Percentiles rank a stretch among this genome's conserved stretches.
These are phyloP conservation scores for Sugiyamaella sp. DNA, from an alignment of 1,139 yeast genomes.

Conservation along the genomic window DNA sequence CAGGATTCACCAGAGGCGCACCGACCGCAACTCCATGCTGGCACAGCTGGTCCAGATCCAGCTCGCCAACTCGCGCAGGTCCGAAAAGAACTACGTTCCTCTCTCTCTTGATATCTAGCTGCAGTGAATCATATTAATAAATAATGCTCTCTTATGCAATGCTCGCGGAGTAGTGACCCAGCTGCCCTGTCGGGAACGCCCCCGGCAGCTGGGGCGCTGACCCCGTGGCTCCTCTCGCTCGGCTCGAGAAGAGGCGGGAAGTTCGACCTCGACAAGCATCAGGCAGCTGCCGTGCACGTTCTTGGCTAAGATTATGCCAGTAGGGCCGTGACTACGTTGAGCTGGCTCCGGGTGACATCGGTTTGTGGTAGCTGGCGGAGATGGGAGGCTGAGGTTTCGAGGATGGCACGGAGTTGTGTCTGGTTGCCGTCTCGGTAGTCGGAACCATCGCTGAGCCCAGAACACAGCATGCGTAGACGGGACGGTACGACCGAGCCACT, in stretches of 20 bases:
- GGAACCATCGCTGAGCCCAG: conserved; percentile 26
- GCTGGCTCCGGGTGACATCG: conserved; percentile 15
- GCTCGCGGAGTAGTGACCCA: neutral
- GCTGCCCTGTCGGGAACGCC: neutral
- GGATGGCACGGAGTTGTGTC: conserved; percentile 14
- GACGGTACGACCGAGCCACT: neutral
- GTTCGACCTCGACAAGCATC: too few relatives aligned
- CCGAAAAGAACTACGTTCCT: conserved; percentile 25
- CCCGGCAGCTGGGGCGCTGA: conserved; percentile 3
- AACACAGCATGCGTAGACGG: conserved; percentile 6
- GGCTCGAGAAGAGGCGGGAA: neutral
- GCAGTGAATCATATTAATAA: neutral
- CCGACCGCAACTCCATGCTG: conserved; percentile 54
- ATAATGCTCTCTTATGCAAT: neutral
- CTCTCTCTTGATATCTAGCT: conserved; percentile 11
- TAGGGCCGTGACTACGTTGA: conserved; percentile 13
- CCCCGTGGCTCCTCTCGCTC: conserved; percentile 1
- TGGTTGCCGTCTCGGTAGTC: conserved; percentile 16
- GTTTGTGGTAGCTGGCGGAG: conserved; percentile 7
- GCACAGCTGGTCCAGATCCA: conserved; percentile 48
- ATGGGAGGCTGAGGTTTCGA: neutral
- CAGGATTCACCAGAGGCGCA: conserved; percentile 43
- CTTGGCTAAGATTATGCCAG: too few relatives aligned
- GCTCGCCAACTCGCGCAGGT: conserved; percentile 22
- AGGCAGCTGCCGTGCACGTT: too few relatives aligned